These are phyloP conservation scores for Escovopsis sp. DNA, from an alignment of 2,329 filamentous ascomycete species.

Conservation along the genomic window DNA sequence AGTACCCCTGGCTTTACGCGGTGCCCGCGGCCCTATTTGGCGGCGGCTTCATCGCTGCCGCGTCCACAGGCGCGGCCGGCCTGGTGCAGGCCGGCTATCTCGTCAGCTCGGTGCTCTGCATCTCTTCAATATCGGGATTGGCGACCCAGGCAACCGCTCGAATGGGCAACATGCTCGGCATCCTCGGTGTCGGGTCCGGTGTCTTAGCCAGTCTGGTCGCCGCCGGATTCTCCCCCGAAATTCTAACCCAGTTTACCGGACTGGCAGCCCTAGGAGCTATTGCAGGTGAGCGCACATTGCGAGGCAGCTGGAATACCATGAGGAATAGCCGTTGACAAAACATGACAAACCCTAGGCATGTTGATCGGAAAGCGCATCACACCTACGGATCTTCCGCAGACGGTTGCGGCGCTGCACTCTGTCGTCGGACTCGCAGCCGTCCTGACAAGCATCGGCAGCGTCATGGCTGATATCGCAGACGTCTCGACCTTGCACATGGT, in stretches of 20 bases:
- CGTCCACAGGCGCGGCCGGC: slow-evolving; percentile 66
- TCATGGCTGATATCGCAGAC: slow-evolving; percentile 57
- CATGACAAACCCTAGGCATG: slow-evolving; percentile 31
- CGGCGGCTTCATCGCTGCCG: slow-evolving; percentile 66
- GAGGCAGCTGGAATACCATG: background rate
- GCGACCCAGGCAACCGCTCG: slow-evolving; percentile 72
- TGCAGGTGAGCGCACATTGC: slow-evolving; percentile 25
- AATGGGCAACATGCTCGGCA: slow-evolving; percentile 73
- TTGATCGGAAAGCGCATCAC: slow-evolving; percentile 77
- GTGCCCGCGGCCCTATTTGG: slow-evolving; percentile 64
- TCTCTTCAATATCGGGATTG: slow-evolving; percentile 67
- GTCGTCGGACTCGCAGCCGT: slow-evolving; percentile 83
- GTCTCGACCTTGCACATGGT: slow-evolving; percentile 70
- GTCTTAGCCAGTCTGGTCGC: slow-evolving; percentile 71
- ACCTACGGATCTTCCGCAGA: slow-evolving; percentile 76
- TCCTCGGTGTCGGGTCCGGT: slow-evolving; percentile 69
- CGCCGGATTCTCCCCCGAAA: slow-evolving; percentile 64
- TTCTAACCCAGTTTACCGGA: slow-evolving; percentile 63
- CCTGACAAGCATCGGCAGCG: slow-evolving; percentile 73
- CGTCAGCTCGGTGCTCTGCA: slow-evolving; percentile 70
- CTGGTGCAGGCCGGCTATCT: slow-evolving; percentile 80
- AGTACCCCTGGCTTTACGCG: slow-evolving; percentile 78
- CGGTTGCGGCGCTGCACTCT: slow-evolving; percentile 75
- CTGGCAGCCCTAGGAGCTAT: slow-evolving; percentile 59
- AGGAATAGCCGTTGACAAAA: background rate